A percentile compares a stretch with the other conserved stretches of the same genome.
Conservation (phyloP, 1,139 yeast genomes). For the Magnusiomyces ingens region DNA sequence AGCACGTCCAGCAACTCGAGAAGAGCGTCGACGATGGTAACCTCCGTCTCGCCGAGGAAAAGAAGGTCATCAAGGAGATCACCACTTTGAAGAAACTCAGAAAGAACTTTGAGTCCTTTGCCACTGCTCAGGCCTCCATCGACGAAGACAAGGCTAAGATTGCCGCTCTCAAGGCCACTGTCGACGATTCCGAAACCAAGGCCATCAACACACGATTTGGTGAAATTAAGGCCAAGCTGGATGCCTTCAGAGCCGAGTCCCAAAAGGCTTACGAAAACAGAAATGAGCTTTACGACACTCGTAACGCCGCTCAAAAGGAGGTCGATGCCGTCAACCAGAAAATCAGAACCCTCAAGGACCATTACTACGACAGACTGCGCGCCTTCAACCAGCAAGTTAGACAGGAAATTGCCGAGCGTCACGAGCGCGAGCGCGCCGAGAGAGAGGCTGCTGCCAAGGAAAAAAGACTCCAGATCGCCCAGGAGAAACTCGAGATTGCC, state of each 20-base stretch:
- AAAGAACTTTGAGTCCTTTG: slow-evolving; percentile 71
- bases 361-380: slow-evolving; percentile 29
- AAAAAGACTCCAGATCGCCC: slow-evolving; percentile 38
- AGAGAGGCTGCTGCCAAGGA: slow-evolving; percentile 36
- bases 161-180: slow-evolving; percentile 63
- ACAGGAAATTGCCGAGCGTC: slow-evolving; percentile 54
- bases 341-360: slow-evolving; percentile 49
- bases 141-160: slow-evolving; percentile 77
- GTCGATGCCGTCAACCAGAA: slow-evolving; percentile 59
- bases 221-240: slow-evolving; percentile 56
- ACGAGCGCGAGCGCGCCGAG: slow-evolving; percentile 50
- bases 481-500: slow-evolving; percentile 66
- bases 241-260: slow-evolving; percentile 52
- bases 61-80: slow-evolving; percentile 79
- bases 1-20: slow-evolving; percentile 64
- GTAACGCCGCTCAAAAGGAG: slow-evolving; percentile 60
- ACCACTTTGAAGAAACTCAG: slow-evolving; percentile 72
- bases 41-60: slow-evolving; percentile 87
- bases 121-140: slow-evolving; percentile 68
- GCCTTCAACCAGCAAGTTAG: slow-evolving; percentile 28
- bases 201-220: slow-evolving; percentile 48
- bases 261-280: slow-evolving; percentile 63
- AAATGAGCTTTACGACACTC: slow-evolving; percentile 54
- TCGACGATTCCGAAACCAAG: slow-evolving; percentile 58
- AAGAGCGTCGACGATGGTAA: slow-evolving; percentile 70